Percentiles rank a stretch among this genome's conserved stretches.
Conservation (phyloP, 2,329 filamentous ascomycete species). For the Aspergillus brasiliensis region DNA sequence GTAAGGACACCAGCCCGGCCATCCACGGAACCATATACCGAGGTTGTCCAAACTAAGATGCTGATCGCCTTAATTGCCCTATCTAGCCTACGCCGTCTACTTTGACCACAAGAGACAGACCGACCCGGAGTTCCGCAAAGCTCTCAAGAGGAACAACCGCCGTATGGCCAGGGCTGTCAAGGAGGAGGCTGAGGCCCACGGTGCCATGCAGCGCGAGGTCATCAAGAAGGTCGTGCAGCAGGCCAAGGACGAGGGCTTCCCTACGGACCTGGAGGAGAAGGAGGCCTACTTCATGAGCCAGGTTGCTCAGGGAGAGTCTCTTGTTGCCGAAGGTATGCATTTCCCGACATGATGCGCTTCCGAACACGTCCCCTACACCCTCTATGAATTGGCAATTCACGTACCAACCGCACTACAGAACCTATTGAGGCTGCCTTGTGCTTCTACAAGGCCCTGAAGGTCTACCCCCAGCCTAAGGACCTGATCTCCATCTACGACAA, state of each 20-base stretch:
- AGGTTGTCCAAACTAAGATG: slow-evolving; percentile 13
- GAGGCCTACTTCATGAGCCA: slow-evolving; percentile 97
- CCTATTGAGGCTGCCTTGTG: slow-evolving; percentile 81
- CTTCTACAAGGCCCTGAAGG: slow-evolving; percentile 98
- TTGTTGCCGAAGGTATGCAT: slow-evolving; percentile 76
- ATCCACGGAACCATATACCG: neutral
- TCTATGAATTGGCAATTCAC: slow-evolving; percentile 12
- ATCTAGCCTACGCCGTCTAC: slow-evolving; percentile 63
- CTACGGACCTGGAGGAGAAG: slow-evolving; percentile 84
- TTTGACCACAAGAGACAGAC: slow-evolving; percentile 67
- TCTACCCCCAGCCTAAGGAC: slow-evolving; percentile 91
- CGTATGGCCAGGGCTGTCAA: slow-evolving; percentile 50
- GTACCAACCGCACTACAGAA: slow-evolving; percentile 36
- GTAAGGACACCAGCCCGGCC: slow-evolving; percentile 34
- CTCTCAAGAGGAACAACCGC: slow-evolving; percentile 55
- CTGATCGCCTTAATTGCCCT: slow-evolving; percentile 10
- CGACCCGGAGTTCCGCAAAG: slow-evolving; percentile 64
- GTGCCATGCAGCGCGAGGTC: slow-evolving; percentile 57
- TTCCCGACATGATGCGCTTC: slow-evolving; percentile 1
- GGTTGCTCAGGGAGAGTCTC: slow-evolving; percentile 81
- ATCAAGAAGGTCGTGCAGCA: slow-evolving; percentile 76
- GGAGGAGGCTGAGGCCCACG: slow-evolving; percentile 51
- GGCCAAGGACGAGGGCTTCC: slow-evolving; percentile 90
- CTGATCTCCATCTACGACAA: slow-evolving; percentile 97
- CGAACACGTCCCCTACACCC: neutral